These are phyloP conservation scores for Exophiala lecanii-corni DNA, from an alignment of 2,329 filamentous ascomycete species.

Conservation along the genomic window DNA sequence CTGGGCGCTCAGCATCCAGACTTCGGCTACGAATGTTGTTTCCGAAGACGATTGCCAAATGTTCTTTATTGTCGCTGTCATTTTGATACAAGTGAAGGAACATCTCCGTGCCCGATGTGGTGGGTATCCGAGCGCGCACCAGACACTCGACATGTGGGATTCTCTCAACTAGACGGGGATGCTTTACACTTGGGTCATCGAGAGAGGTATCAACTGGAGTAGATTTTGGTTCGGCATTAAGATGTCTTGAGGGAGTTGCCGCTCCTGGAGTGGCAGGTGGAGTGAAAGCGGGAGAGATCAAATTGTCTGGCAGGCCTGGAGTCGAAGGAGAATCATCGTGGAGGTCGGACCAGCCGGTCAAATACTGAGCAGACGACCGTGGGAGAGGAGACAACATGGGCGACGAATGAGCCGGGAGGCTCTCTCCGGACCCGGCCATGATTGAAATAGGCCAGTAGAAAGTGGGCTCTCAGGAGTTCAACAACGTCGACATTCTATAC, in stretches of 20 bases:
- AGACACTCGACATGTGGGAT: slow-evolving; percentile 88
- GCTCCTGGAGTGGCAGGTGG: slow-evolving; percentile 38
- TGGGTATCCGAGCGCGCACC: slow-evolving; percentile 91
- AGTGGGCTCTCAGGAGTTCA: too few relatives aligned
- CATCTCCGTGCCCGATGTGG: slow-evolving; percentile 88
- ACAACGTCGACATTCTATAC: slow-evolving; percentile 1
- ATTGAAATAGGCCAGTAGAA: too few relatives aligned
- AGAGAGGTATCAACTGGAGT: slow-evolving; percentile 39
- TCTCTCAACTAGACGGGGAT: slow-evolving; percentile 66
- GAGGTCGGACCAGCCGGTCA: slow-evolving; percentile 28
- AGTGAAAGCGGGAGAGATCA: slow-evolving; percentile 51
- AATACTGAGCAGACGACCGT: slow-evolving; percentile 26
- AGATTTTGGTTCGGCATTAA: slow-evolving; percentile 36
- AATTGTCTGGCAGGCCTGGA: slow-evolving; percentile 47
- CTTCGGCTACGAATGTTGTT: slow-evolving; percentile 69
- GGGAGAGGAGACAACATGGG: slow-evolving; percentile 43
- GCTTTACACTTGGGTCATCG: slow-evolving; percentile 43
- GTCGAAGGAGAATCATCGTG: slow-evolving; percentile 31
- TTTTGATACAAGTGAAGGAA: slow-evolving; percentile 94
- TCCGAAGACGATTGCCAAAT: slow-evolving; percentile 95
- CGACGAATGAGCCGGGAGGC: slow-evolving; percentile 53
- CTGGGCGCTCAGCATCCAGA: slow-evolving; percentile 46
- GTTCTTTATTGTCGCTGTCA: slow-evolving; percentile 88
- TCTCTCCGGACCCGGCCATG: slow-evolving; percentile 24
- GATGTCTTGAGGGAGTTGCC: slow-evolving; percentile 31